phyloP scores from a whole-genome alignment of 352 stramenopile species.

The Sclerospora graminicola region DNA sequence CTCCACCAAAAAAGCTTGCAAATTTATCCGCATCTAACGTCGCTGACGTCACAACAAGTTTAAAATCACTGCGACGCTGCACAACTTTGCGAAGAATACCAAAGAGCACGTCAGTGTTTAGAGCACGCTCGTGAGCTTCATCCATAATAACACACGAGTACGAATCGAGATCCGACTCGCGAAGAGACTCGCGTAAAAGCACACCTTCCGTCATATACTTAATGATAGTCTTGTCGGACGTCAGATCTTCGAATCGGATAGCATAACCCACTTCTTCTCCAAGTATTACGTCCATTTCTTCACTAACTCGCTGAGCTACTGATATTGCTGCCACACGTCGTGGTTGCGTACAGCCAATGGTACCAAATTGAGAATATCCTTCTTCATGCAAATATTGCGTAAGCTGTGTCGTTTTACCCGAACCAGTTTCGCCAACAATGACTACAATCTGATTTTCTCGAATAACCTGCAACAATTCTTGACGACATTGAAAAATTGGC shows the following conservation, averaged over 20 bases:
- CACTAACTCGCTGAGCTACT: conserved; percentile 95
- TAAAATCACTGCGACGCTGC: conserved; percentile 82
- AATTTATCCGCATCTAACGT: conserved; percentile 98
- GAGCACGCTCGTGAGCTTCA: conserved; percentile 89
- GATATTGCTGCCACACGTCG: conserved; percentile 98
- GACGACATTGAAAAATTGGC: conserved; percentile 91
- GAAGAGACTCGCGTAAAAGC: conserved; percentile 89
- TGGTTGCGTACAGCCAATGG: conserved; percentile 97
- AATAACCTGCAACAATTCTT: conserved; percentile 95
- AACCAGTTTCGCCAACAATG: conserved; percentile 97
- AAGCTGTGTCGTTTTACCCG: conserved; percentile 96
- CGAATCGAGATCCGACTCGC: conserved; percentile 76
- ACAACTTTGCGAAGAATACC: conserved; percentile 89
- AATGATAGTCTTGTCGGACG: conserved; percentile 91
- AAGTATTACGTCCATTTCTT: conserved; percentile 93
- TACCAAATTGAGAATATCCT: conserved; percentile 81
- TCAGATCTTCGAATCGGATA: conserved; percentile 93
- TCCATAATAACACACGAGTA: conserved; percentile 91
- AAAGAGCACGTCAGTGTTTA: conserved; percentile 93
- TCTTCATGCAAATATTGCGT: conserved; percentile 93
- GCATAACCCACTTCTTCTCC: conserved; percentile 88
- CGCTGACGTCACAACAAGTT: conserved; percentile 89
- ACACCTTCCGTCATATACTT: conserved; percentile 96
- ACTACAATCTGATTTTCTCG: conserved; percentile 98
- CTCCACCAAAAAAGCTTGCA: conserved; percentile 93